Evolutionary conservation across 176 grass and related monocot genomes (phyloP).

Genomic region (Aechmea fasciata): DNA sequence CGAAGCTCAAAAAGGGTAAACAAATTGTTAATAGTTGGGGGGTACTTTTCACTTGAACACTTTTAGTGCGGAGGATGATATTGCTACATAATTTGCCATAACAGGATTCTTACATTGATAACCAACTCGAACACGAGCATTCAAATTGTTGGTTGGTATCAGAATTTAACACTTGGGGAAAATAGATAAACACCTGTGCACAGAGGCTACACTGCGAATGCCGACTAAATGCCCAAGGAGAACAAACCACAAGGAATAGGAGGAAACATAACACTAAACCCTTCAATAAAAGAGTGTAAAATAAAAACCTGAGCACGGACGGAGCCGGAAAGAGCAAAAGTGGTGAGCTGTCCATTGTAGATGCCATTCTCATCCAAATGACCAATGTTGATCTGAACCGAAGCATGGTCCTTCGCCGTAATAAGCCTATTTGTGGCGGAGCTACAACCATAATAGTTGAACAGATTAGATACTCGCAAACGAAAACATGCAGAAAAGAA

Average conservation of each 20-base stretch:
- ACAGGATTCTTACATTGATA: no score
- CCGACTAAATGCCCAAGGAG: neutral
- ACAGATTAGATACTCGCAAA: neutral
- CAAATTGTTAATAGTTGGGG: neutral
- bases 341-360: slow-evolving; percentile 55
- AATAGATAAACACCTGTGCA: no score
- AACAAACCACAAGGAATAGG: neutral
- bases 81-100: no score
- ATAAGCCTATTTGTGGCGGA: slow-evolving; percentile 63
- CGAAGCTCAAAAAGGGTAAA: neutral
- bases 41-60: no score
- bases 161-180: no score
- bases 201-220: neutral
- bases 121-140: no score
- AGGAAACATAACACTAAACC: neutral
- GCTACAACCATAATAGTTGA: slow-evolving; percentile 23
- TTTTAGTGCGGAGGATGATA: no score
- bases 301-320: slow-evolving; percentile 64
- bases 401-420: slow-evolving; percentile 55
- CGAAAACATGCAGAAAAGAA: neutral
- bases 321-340: slow-evolving; percentile 64
- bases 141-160: no score
- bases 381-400: slow-evolving; percentile 73
- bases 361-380: slow-evolving; percentile 68
- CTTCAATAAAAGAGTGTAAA: neutral